These are phyloP conservation scores for Cladosporium austrohemisphaericum DNA, from an alignment of 2,329 filamentous ascomycete species.

Conservation along the genomic window DNA sequence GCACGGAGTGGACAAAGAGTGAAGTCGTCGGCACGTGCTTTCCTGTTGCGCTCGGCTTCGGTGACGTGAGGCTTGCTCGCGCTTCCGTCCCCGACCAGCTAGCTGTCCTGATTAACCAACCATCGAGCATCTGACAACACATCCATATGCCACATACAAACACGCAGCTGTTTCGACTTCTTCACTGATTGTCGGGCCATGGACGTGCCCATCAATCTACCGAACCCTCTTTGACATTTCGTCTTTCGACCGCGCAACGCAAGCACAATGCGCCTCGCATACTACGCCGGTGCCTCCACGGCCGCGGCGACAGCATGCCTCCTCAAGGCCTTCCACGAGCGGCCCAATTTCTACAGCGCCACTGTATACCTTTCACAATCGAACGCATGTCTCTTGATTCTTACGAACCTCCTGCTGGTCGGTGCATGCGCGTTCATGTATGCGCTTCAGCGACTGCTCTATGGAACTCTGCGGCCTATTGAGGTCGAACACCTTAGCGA, in stretches of 20 bases:
- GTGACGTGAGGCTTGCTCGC: constrained; percentile 3
- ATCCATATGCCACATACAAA: neutral
- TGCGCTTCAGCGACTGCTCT: constrained; percentile 83
- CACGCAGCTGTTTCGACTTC: constrained; percentile 6
- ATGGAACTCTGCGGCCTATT: constrained; percentile 82
- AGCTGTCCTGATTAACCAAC: constrained; percentile 3
- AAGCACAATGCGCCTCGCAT: constrained; percentile 29
- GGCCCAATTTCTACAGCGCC: constrained; percentile 96
- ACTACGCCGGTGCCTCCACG: constrained; percentile 57
- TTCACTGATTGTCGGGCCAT: constrained; percentile 13
- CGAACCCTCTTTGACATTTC: constrained; percentile 15
- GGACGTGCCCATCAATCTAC: constrained; percentile 12
- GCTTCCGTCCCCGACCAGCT: neutral
- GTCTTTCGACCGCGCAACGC: constrained; percentile 7
- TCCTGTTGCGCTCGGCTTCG: too few relatives aligned
- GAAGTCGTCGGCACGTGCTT: too few relatives aligned
- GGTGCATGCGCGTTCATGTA: constrained; percentile 77
- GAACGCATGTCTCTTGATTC: constrained; percentile 89
- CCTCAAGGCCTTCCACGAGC: constrained; percentile 86
- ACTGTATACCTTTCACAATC: constrained; percentile 96
- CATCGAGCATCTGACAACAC: constrained; percentile 6
- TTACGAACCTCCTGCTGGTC: constrained; percentile 86
- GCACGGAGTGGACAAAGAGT: too few relatives aligned
- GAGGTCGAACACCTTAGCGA: constrained; percentile 97
- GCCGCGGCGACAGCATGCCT: constrained; percentile 80